phyloP scores from a whole-genome alignment of 1,284 basidiomycete genomes.

The Rhizopogon parksii region DNA sequence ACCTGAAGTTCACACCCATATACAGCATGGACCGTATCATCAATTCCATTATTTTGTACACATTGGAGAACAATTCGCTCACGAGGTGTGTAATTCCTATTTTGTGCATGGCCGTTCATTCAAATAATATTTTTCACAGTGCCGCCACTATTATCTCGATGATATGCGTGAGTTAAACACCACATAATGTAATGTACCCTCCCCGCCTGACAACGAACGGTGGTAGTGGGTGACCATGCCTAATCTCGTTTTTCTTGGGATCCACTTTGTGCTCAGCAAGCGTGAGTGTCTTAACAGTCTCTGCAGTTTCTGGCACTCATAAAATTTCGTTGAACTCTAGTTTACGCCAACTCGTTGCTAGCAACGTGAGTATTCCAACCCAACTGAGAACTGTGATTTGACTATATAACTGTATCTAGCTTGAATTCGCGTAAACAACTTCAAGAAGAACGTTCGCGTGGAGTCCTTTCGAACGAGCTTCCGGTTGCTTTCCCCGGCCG shows the following conservation, averaged over 20 bases:
- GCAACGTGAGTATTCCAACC: slow-evolving; percentile 2
- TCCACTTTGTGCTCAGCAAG: slow-evolving; percentile 40
- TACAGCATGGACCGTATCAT: slow-evolving; percentile 36
- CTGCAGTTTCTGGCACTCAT: background rate
- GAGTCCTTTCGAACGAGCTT: slow-evolving; percentile 2
- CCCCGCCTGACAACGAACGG: background rate
- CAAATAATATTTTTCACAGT: slow-evolving; percentile 18
- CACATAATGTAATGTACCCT: background rate
- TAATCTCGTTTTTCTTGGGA: slow-evolving; percentile 34
- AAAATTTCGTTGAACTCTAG: background rate
- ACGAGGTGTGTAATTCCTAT: slow-evolving; percentile 30
- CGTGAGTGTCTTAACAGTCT: slow-evolving; percentile 16
- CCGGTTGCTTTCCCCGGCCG: slow-evolving; percentile 18
- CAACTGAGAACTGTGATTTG: background rate
- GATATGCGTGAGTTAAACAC: slow-evolving; percentile 29
- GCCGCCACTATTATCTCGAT: slow-evolving; percentile 32
- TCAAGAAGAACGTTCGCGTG: slow-evolving; percentile 2
- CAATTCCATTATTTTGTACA: slow-evolving; percentile 38
- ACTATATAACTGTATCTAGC: background rate
- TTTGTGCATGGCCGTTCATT: background rate
- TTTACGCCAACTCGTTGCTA: slow-evolving; percentile 7
- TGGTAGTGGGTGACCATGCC: slow-evolving; percentile 35
- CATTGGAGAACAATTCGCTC: slow-evolving; percentile 39
- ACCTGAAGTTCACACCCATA: background rate
- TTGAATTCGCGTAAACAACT: slow-evolving; percentile 2